Base-by-base conservation (phyloP, 2,329 filamentous ascomycete species). In the Teratosphaeria destructans region DNA sequence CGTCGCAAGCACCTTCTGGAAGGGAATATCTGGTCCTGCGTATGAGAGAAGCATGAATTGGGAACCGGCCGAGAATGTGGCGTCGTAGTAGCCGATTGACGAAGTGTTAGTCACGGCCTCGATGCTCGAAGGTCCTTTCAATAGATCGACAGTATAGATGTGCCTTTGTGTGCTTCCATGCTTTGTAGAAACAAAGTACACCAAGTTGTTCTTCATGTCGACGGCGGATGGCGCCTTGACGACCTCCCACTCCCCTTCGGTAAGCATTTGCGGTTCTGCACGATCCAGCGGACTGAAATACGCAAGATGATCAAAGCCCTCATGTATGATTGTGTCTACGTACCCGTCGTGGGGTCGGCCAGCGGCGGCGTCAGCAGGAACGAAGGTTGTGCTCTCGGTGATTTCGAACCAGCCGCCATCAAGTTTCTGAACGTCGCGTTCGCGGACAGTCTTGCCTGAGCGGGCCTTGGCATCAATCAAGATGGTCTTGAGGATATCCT, bases 331-430 rank as follows among this genome's bases (percentile, higher is more conserved):
- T 0, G 88, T 91, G 73, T 99, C 94, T 62, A 99, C 86, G 69
- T 99, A 99, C 26, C 94, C 94, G 73, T 96, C 91, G 5, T 93
- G 75, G 1, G 83, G 79, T 39, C 72, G 64, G 14, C 89, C 89
- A 63, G 89, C 90, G 11, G 76, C 73, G 26, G 88, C 82, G 71
- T 96, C 90, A 3, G 90, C 89, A 1, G 94, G 94, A 60, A 99
- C 86, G 70, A 88, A 97, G 14, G 79, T 85, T 3, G 92, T 96
- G 52, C 87, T 84, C 67, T 96, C 87, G 0, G 90, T 90, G 52
- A 96, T 90, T 75, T 99, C 94, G 67, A 96, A 93, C 94, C 94
- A 99, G 37, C 94, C 95, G 26, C 92, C 92, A 72, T 99, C 94
- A n/a, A 96, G 79, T 60, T 87, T 81, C 64, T 85, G 83, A 55